A percentile compares a stretch with the other conserved stretches of the same genome.
phyloP scores from a whole-genome alignment of 148 eudicot genomes.

The Vaccinium darrowii region DNA sequence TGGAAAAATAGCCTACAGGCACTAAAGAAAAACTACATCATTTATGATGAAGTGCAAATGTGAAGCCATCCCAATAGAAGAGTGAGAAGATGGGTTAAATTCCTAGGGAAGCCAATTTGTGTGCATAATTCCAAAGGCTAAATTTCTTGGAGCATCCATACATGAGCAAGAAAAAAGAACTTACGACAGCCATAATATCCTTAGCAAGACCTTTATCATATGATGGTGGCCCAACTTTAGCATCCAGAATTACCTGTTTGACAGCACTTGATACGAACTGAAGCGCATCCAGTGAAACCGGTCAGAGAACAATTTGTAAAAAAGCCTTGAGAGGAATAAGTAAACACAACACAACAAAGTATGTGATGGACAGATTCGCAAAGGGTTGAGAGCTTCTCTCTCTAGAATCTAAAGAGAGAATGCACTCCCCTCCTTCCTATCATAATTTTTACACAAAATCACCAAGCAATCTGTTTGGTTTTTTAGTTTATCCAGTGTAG shows the following conservation, averaged over 20 bases:
- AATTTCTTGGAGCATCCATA: neutral
- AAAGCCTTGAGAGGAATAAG: neutral
- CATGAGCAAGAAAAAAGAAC: slow-evolving; percentile 22
- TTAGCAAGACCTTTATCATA: slow-evolving; percentile 81
- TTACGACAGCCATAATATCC: slow-evolving; percentile 73
- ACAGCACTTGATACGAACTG: slow-evolving; percentile 79
- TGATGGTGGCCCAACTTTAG: slow-evolving; percentile 92
- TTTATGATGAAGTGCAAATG: neutral
- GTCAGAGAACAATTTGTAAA: slow-evolving; percentile 13
- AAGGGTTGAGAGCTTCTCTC: no score
- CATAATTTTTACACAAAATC: no score
- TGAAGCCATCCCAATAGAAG: neutral
- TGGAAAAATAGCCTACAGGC: no score
- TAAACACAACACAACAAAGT: neutral
- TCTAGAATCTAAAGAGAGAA: no score
- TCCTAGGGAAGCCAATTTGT: neutral
- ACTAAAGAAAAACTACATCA: neutral
- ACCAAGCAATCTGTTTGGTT: no score
- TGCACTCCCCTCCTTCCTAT: no score
- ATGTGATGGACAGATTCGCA: no score
- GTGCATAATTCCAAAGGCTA: neutral
- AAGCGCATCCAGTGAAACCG: slow-evolving; percentile 19
- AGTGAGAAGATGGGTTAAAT: neutral
- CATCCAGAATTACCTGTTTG: slow-evolving; percentile 70
- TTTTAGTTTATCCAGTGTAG: no score